Percentiles rank a stretch among this genome's conserved stretches.
Conservation (phyloP, 2,329 filamentous ascomycete species). For the Corinectria fuckeliana region DNA sequence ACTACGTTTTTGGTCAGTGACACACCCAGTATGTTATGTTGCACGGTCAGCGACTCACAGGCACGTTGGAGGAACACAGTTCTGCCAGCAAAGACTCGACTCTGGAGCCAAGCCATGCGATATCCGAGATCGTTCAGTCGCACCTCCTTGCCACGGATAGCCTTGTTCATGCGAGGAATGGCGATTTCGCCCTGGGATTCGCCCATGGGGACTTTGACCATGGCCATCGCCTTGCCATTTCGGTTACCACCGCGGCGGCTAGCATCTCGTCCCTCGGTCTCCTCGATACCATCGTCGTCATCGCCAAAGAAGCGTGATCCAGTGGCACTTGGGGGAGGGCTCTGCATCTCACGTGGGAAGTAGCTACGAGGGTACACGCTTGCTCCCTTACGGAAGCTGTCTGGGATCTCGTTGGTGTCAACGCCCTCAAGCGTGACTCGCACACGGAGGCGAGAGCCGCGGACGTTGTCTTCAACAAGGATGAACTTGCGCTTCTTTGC, state of each 20-base stretch:
- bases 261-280: slow-evolving; percentile 55
- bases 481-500: slow-evolving; percentile 96
- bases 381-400: slow-evolving; percentile 89
- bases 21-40: not conserved
- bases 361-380: slow-evolving; percentile 91
- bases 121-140: slow-evolving; percentile 91
- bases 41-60: slow-evolving; percentile 64
- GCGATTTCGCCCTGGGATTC: slow-evolving; percentile 79
- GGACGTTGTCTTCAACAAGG: slow-evolving; percentile 87
- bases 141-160: slow-evolving; percentile 80
- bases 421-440: slow-evolving; percentile 92
- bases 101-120: slow-evolving; percentile 96
- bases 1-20: slow-evolving; percentile 63
- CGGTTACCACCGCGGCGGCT: slow-evolving; percentile 45
- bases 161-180: slow-evolving; percentile 75
- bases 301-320: slow-evolving; percentile 78
- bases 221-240: slow-evolving; percentile 47
- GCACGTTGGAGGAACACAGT: slow-evolving; percentile 91
- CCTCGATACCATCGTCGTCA: slow-evolving; percentile 63
- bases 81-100: slow-evolving; percentile 84
- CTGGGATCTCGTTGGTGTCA: slow-evolving; percentile 93
- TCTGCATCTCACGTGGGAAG: slow-evolving; percentile 92
- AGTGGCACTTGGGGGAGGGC: slow-evolving; percentile 76
- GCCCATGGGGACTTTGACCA: slow-evolving; percentile 66
- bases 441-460: slow-evolving; percentile 81